Percentiles rank a stretch among this genome's conserved stretches.
Evolutionary conservation across 2,329 filamentous ascomycete genomes (phyloP).

Genomic region (Ceratocystis variospora): DNA sequence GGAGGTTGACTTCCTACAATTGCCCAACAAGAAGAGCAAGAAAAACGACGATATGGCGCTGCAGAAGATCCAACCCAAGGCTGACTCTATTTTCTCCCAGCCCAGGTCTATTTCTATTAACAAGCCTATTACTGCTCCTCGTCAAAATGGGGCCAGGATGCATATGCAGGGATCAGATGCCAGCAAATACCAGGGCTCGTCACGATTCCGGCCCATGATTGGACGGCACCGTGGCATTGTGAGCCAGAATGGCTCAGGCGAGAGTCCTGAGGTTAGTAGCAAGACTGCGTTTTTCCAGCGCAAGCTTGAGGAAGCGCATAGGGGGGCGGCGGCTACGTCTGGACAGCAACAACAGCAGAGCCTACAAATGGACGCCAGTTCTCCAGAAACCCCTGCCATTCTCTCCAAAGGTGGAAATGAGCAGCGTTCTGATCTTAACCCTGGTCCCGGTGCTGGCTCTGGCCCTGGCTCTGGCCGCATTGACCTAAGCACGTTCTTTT

Average conservation of each 20-base stretch:
- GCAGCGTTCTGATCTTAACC: background rate
- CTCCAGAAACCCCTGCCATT: slow-evolving; percentile 4
- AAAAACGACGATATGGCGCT: no score
- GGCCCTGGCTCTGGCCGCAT: slow-evolving; percentile 25
- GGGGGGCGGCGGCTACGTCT: background rate
- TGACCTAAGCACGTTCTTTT: slow-evolving; percentile 44
- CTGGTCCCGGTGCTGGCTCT: background rate
- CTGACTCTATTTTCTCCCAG: background rate
- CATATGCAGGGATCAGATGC: slow-evolving; percentile 13
- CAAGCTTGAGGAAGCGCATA: slow-evolving; percentile 9
- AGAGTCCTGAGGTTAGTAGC: slow-evolving; percentile 10
- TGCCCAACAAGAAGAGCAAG: slow-evolving; percentile 22
- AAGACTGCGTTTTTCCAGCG: slow-evolving; percentile 18
- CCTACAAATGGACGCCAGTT: background rate
- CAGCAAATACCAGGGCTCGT: slow-evolving; percentile 7
- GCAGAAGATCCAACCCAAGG: background rate
- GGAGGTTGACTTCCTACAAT: slow-evolving; percentile 20
- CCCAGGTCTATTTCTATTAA: background rate
- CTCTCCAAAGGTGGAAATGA: slow-evolving; percentile 4
- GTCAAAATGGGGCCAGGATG: slow-evolving; percentile 10
- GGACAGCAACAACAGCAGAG: background rate
- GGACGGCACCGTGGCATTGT: slow-evolving; percentile 9
- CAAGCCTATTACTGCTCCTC: background rate
- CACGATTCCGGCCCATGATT: slow-evolving; percentile 10
- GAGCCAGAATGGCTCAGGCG: slow-evolving; percentile 12